phyloP scores from a whole-genome alignment of 2,329 filamentous ascomycete species.

The Penicillium oxalicum region DNA sequence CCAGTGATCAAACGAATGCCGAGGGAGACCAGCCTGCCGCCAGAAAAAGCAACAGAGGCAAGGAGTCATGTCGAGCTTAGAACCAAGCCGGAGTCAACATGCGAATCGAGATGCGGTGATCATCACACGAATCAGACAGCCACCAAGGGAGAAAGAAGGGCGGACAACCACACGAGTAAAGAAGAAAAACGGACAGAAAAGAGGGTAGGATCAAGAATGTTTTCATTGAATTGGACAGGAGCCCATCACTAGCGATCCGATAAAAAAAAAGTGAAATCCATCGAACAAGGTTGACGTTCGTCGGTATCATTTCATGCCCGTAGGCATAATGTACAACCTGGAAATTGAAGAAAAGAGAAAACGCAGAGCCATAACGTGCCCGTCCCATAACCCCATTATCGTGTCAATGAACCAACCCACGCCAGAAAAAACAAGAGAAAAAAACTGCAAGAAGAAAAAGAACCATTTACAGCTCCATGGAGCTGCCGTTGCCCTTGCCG shows the following conservation, averaged over 20 bases:
- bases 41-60: no score
- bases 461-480: conserved; percentile 71
- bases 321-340: conserved; percentile 59
- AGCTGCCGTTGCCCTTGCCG: conserved; percentile 71
- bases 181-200: background rate
- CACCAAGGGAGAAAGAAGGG: no score
- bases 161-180: no score
- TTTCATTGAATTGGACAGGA: conserved; percentile 22
- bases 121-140: no score
- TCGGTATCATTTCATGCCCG: conserved; percentile 46
- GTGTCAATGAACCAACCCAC: conserved; percentile 62
- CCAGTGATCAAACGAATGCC: no score
- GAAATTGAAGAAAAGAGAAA: conserved; percentile 45
- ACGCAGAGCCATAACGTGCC: conserved; percentile 51
- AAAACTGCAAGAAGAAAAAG: conserved; percentile 43
- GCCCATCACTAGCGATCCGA: conserved; percentile 17
- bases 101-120: no score
- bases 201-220: conserved; percentile 17
- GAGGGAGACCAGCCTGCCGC: no score
- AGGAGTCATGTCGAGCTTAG: no score
- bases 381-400: conserved; percentile 69
- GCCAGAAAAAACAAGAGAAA: conserved; percentile 59
- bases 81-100: no score
- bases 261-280: conserved; percentile 23
- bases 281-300: conserved; percentile 28